Percentiles rank a stretch among this genome's conserved stretches.
phyloP scores from a whole-genome alignment of 2,329 filamentous ascomycete genomes.

The Diaporthe citriasiana region DNA sequence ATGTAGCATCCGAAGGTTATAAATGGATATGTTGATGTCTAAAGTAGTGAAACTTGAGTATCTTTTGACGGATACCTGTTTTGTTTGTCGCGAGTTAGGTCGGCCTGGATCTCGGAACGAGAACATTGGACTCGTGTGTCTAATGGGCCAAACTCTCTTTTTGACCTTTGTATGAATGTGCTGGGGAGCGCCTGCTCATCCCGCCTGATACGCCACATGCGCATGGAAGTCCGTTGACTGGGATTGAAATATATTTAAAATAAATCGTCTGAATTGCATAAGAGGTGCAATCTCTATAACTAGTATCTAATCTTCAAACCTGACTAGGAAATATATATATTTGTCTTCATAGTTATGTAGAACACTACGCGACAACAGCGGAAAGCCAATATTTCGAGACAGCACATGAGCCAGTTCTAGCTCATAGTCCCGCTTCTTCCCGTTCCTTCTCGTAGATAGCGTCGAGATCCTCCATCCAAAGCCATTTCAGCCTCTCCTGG shows the following conservation, averaged over 20 bases:
- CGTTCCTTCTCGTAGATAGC: constrained; percentile 41
- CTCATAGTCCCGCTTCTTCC: constrained; percentile 20
- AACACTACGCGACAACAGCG: background rate
- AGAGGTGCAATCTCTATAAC: no score
- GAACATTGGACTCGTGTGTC: background rate
- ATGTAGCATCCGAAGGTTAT: no score
- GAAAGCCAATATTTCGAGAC: background rate
- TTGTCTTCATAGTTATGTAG: background rate
- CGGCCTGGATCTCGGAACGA: no score
- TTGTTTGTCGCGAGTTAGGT: background rate
- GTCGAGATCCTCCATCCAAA: constrained; percentile 53
- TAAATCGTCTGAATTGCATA: background rate
- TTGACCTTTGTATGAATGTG: background rate
- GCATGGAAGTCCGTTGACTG: background rate
- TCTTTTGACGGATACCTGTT: background rate
- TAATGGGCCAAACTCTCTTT: background rate
- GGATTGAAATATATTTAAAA: background rate
- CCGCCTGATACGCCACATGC: background rate
- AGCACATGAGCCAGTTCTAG: background rate
- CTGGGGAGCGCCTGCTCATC: no score
- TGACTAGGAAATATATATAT: background rate
- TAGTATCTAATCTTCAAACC: no score
- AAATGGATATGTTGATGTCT: background rate
- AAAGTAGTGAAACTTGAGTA: background rate
- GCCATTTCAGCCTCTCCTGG: constrained; percentile 50